A percentile compares a stretch with the other conserved stretches of the same genome.
Conservation (phyloP, 345 rosid species). For the Abelmoschus esculentus region DNA sequence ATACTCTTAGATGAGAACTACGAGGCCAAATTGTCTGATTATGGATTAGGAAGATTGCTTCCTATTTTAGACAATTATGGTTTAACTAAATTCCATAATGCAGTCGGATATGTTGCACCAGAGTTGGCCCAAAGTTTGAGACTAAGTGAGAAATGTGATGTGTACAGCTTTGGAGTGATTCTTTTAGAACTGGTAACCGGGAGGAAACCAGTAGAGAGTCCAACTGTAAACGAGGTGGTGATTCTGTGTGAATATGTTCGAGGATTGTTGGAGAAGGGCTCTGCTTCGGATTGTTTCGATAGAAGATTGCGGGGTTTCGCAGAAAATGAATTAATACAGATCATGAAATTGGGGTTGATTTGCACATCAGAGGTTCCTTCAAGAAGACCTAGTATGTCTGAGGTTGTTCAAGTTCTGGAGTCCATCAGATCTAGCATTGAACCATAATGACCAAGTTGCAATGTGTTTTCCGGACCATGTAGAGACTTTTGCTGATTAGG, state of each 20-base stretch:
- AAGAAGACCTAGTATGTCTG: slow-evolving; percentile 96
- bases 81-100: slow-evolving; percentile 67
- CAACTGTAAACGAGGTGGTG: slow-evolving; percentile 51
- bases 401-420: slow-evolving; percentile 94
- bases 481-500: slow-evolving; percentile 9
- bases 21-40: slow-evolving; percentile 77
- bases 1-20: slow-evolving; percentile 73
- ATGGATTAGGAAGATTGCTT: slow-evolving; percentile 75
- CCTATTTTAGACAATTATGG: slow-evolving; percentile 71
- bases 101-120: slow-evolving; percentile 93
- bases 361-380: slow-evolving; percentile 68
- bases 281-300: slow-evolving; percentile 81
- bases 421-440: slow-evolving; percentile 64
- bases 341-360: slow-evolving; percentile 80
- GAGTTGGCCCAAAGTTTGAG: slow-evolving; percentile 77
- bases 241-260: slow-evolving; percentile 77
- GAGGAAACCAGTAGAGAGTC: slow-evolving; percentile 85
- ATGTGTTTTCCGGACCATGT: slow-evolving; percentile 14
- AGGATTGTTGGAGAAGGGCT: slow-evolving; percentile 56
- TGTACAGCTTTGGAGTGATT: slow-evolving; percentile 86
- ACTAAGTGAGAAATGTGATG: slow-evolving; percentile 81
- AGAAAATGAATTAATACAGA: slow-evolving; percentile 88
- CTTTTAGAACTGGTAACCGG: slow-evolving; percentile 90
- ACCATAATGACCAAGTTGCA: slow-evolving; percentile 24
- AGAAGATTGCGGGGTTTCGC: slow-evolving; percentile 55